Conservation (phyloP, 176 grass and related monocot genomes). For the Eragrostis curvula region DNA sequence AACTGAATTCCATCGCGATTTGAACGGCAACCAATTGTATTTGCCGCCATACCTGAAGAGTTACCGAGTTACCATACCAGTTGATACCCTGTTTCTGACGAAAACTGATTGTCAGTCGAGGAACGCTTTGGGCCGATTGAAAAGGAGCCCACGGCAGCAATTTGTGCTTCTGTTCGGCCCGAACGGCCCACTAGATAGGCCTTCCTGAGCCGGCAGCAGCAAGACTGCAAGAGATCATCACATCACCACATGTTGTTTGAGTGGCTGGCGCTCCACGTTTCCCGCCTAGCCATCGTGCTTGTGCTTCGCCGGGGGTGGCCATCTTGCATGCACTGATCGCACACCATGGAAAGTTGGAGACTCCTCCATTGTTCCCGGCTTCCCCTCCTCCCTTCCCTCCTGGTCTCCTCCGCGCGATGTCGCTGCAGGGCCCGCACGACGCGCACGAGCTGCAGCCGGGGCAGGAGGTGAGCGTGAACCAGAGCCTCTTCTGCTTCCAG, state of each 20-base stretch:
- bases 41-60: background rate
- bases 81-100: no score
- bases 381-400: background rate
- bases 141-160: no score
- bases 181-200: no score
- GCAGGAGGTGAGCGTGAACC: background rate
- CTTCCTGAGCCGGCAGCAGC: no score
- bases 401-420: constrained; percentile 18
- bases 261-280: constrained; percentile 42
- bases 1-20: background rate
- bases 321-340: constrained; percentile 7
- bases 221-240: no score
- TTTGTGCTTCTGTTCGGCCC: no score
- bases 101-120: no score
- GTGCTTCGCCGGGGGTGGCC: no score
- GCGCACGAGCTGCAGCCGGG: background rate
- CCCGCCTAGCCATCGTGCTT: constrained; percentile 33
- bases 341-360: constrained; percentile 35
- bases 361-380: constrained; percentile 7
- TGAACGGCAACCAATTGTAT: background rate
- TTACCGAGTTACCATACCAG: no score
- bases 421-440: background rate
- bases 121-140: background rate
- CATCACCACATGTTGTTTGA: no score
- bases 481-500: constrained; percentile 57